A percentile compares a stretch with the other conserved stretches of the same genome.
phyloP scores from a whole-genome alignment of 2,329 filamentous ascomycete genomes.

The Pestalotiopsis sp. region DNA sequence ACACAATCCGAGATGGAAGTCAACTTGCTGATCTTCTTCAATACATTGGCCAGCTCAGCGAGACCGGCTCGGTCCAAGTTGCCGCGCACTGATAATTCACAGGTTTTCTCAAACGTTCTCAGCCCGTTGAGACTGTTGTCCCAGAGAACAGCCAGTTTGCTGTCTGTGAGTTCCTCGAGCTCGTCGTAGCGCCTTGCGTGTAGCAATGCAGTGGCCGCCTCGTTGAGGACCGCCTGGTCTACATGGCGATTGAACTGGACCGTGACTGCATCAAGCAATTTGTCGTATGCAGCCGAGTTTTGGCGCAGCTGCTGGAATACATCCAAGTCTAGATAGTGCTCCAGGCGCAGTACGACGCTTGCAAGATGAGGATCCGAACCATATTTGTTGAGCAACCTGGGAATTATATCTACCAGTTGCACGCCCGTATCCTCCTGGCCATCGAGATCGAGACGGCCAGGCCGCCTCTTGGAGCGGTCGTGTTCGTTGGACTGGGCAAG shows the following conservation, averaged over 20 bases:
- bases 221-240: conserved; percentile 80
- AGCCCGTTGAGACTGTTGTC: conserved; percentile 79
- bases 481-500: conserved; percentile 69
- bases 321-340: conserved; percentile 84
- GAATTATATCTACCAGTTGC: conserved; percentile 77
- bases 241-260: conserved; percentile 94
- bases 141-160: conserved; percentile 82
- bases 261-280: conserved; percentile 86
- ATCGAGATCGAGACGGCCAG: conserved; percentile 65
- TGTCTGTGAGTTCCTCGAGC: conserved; percentile 81
- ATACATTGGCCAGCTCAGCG: conserved; percentile 70
- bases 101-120: conserved; percentile 69
- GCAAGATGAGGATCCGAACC: conserved; percentile 87
- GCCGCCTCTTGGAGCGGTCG: conserved; percentile 60
- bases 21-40: conserved; percentile 81
- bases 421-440: conserved; percentile 79
- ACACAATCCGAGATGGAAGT: conserved; percentile 79
- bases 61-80: conserved; percentile 68
- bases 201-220: conserved; percentile 80
- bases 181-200: conserved; percentile 88
- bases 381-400: conserved; percentile 87
- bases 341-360: conserved; percentile 80
- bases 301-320: conserved; percentile 88
- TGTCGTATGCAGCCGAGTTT: conserved; percentile 78
- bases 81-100: conserved; percentile 72